A percentile compares a stretch with the other conserved stretches of the same genome.
phyloP scores from a whole-genome alignment of 2,329 filamentous ascomycete species.

The Nemania serpens region DNA sequence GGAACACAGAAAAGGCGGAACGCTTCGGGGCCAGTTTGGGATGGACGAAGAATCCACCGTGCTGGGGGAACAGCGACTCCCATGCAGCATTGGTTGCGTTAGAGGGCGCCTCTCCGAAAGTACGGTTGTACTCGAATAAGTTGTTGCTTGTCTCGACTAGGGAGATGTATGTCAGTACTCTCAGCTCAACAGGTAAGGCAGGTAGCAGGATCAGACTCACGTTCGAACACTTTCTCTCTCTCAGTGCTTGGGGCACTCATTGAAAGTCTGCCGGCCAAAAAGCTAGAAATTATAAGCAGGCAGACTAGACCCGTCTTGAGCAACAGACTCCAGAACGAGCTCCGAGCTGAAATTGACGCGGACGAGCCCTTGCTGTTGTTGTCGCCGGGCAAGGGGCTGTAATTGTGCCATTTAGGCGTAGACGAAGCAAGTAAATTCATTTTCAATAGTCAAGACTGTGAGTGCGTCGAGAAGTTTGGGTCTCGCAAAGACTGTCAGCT shows the following conservation, averaged over 20 bases:
- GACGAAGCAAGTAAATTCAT: not conserved
- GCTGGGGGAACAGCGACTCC: not conserved
- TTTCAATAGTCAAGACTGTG: not conserved
- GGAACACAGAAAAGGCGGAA: slow-evolving; percentile 2
- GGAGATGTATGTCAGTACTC: not conserved
- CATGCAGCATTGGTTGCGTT: not conserved
- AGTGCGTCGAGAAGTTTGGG: not conserved
- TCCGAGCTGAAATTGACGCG: not conserved
- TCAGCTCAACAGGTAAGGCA: not conserved
- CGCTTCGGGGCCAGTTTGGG: not conserved
- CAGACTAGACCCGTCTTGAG: not conserved
- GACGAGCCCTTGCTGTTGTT: not conserved
- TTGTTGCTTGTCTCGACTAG: not conserved
- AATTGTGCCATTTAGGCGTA: not conserved
- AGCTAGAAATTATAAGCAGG: not conserved
- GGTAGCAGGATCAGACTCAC: not conserved
- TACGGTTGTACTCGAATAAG: not conserved
- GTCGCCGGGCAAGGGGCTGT: not conserved
- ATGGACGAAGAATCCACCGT: slow-evolving; percentile 4
- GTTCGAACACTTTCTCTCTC: not conserved
- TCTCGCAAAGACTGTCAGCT: not conserved
- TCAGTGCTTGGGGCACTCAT: not conserved
- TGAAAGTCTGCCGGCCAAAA: not conserved
- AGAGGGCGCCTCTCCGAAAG: not conserved
- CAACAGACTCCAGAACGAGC: not conserved